Base-by-base conservation (phyloP, 139 green algal species). In the Chlorella sorokiniana region DNA sequence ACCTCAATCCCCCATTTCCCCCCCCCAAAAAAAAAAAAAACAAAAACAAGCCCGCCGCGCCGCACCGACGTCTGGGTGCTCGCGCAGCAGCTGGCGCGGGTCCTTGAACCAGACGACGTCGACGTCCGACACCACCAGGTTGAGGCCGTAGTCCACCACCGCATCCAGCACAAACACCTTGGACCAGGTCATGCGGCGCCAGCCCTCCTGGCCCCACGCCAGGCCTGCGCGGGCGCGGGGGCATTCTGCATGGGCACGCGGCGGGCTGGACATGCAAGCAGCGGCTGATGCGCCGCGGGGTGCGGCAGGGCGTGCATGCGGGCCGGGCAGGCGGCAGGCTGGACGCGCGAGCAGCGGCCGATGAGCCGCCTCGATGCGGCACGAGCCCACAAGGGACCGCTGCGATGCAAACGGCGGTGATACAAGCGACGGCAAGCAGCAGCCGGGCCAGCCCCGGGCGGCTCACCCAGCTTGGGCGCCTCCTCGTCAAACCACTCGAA, bases 181-280 rank as follows among this genome's bases (percentile, higher is more conserved):
- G 38, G n/a, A 52, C 77, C 77, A 82, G 44, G 77, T 82, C 77
- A 82, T 82, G 45, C 63, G 63, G 1, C 77, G 77, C 77, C 77
- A 82, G 22, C 77, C 77, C 48, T 75, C 77, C 77, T 82, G 62
- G 45, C 77, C 77, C 77, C 77, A 82, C n/a, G 38, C 38, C 40
- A 81, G 40, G 40, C 56, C 74, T 81, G 74, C 75, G 48, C 48
- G 16, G 16, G 16, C 11, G 48, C 48, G 16, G 48, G 14, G 16
- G 14, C 11, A 59, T 59, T 25, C 48, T 59, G 16, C 48, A 59
- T 59, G 11, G 48, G 48, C 48, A 59, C 48, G 11, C 16, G n/a
- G n/a, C n/a, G 48, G 14, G 14, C 14, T 56, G 48, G 48, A 16
- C 48, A 56, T 11, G 48, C 48, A 56, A 16, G 48, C 48, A 56